Evolutionary conservation across 2,329 filamentous ascomycete genomes (phyloP), one percentile per base, ranked within the genome.

Genomic region (Beauveria scarabaeidicola): DNA sequence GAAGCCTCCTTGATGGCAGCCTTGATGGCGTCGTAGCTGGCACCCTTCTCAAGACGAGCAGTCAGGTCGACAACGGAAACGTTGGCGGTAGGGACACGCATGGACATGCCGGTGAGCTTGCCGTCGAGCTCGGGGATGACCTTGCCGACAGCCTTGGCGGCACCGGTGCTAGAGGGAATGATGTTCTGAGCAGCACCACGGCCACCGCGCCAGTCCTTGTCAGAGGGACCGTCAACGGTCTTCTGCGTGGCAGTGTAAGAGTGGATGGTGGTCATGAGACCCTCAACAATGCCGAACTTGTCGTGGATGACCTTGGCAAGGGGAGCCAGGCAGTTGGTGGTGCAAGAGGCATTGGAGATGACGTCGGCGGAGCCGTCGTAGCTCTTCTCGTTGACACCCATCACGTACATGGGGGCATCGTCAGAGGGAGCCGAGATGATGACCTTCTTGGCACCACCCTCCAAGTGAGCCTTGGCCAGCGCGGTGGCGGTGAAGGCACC

Each of bases 201-300:
- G 78, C 94, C 94, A 86, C 94, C 94, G 81, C 93, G 89, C 93
- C 93, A 99, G 84, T 97, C 94, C 90, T 99, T 99, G 78, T 81
- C 83, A 67, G 94, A 97, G 74, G 94, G 94, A 75, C 91, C 94
- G 73, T 99, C 94, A 72, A 97, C 94, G 72, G 92, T 96, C 90
- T 97, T 97, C 85, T 97, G 94, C 77, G 94, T 97, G 73, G 94
- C 94, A 71, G 94, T 97, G 89, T 97, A 97, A 72, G 94, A 97
- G 89, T 99, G 94, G 78, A 97, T 86, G 69, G 94, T 99, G 81
- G 94, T 97, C 94, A 99, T 99, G 72, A 97, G 88, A 85, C 93
- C 94, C 86, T 99, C 94, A 73, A 97, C 79, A 76, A 99, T 94
- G 78, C 84, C 88, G 83, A 88, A 99, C 80, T 97, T 95, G 85